These are phyloP conservation scores for Aspergillus glaucus DNA, from an alignment of 2,329 filamentous ascomycete species.

Conservation along the genomic window DNA sequence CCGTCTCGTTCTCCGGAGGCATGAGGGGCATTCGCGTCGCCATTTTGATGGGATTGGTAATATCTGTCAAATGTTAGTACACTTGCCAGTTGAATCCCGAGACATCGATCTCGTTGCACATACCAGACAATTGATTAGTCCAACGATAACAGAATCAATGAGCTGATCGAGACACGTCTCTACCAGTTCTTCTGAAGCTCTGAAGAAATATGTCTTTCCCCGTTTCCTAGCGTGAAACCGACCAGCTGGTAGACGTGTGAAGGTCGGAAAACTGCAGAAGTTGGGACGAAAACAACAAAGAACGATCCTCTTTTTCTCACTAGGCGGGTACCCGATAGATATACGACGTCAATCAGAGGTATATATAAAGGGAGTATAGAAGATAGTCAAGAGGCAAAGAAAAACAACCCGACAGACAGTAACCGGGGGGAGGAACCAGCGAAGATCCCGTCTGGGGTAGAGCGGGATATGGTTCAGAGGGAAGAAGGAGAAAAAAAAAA, in stretches of 20 bases:
- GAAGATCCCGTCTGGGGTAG: slow-evolving; percentile 2
- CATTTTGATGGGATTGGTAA: slow-evolving; percentile 30
- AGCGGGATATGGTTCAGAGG: neutral
- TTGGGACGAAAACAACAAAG: neutral
- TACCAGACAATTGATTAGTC: neutral
- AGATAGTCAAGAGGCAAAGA: neutral
- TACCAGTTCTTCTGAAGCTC: no score
- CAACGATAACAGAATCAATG: neutral
- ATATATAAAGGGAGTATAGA: neutral
- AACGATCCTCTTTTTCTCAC: neutral
- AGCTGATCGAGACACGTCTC: neutral
- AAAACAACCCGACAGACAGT: slow-evolving; percentile 1
- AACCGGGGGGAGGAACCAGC: neutral
- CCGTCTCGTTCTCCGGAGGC: slow-evolving; percentile 50
- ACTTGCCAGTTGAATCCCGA: neutral
- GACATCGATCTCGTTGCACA: neutral
- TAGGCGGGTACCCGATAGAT: neutral
- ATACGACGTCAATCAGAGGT: neutral
- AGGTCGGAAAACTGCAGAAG: neutral
- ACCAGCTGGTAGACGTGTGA: neutral
- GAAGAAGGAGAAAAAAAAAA: neutral
- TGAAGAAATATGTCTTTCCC: neutral
- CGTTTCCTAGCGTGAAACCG: neutral
- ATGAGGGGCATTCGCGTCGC: slow-evolving; percentile 31
- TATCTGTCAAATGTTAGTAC: neutral